Evolutionary conservation across 805 yeast genomes (phyloP), one percentile per base, ranked within the genome.

Genomic region (Kregervanrija delftensis): DNA sequence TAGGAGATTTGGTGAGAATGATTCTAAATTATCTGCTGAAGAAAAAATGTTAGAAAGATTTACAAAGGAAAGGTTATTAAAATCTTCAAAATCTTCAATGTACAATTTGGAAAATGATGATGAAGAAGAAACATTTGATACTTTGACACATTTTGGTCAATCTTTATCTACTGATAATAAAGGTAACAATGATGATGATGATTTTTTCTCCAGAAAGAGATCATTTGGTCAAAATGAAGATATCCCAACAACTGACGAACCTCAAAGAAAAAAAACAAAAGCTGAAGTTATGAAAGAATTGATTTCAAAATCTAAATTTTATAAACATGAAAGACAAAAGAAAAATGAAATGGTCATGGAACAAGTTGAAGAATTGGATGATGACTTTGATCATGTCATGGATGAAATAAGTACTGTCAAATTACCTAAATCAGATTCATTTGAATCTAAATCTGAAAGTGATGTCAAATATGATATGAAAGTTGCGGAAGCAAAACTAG

Each of bases 31-130:
- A 70, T 76, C 83, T n/a, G 81, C 81, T 11, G 98, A 93, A 64
- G 96, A 93, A 54, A 87, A 85, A 63, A 89, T 89, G 96, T 76
- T 93, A 66, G 96, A 85, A 59, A 81, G 99, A 68, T 93, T 88
- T 69, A 86, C 96, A 4, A 79, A 83, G 45, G 98, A 91, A 68
- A 75, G 86, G 60, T 95, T 88, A 61, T 57, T 73, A 13, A 74
- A 75, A 47, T 61, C 75, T 2, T 67, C 77, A n/a, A 81, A 74
- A 53, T 68, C 72, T 36, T 76, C 80, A 30, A 57, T 86, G 49
- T 91, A 79, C 56, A 83, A 86, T 58, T 76, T 90, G 42, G 91
- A 86, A 30, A 93, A 84, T 52, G 81, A 76, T 42, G 79, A 34
- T 17, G 90, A 86, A 28, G 93, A 83, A 49, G 81, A 75, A 41